Evolutionary conservation across 306 rosid genomes (phyloP), one percentile per base, ranked within the genome.

Genomic region (Quercus suber): DNA sequence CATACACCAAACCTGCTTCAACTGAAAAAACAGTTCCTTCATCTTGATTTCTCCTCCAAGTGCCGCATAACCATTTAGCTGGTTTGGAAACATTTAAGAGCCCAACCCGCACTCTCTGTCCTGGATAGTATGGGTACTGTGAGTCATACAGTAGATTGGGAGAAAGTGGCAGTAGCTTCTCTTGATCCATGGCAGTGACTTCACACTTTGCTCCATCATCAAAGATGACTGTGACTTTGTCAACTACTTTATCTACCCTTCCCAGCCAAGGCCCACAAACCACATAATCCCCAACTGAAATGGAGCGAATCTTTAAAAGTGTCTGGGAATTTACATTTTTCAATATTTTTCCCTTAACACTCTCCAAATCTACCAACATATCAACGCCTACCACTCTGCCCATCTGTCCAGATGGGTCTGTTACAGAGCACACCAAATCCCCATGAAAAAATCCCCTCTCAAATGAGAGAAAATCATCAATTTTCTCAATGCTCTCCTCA

Each of bases 111-210:
- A 96, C 97, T 89, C 97, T 96, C 83, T 88, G 99, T 68, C 99
- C 99, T 37, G 98, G 99, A 85, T 91, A 96, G 72, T 89, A 93
- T 55, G 97, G 96, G 82, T 83, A 96, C 85, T 91, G 98, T 7
- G 85, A 82, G 81, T 96, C 99, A 76, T 96, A 97, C 69, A 96
- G 92, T 65, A 85, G 75, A 85, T 87, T 86, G 58, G 81, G 87
- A 80, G 88, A 85, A 74, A 89, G 17, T 4, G 99, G 96, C 55
- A 83, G 64, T 78, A 93, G 83, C 85, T 83, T 91, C 37, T 88
- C 96, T 72, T 79, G 90, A 79, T 90, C 94, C 73, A 81, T 83
- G 45, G 89, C 84, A 76, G 75, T 83, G 80, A 93, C 83, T 77
- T 83, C 90, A 82, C 84, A 82, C 84, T 82, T 89, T 14, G 94